phyloP scores from a whole-genome alignment of 805 yeast species.

The Spathaspora arborariae region DNA sequence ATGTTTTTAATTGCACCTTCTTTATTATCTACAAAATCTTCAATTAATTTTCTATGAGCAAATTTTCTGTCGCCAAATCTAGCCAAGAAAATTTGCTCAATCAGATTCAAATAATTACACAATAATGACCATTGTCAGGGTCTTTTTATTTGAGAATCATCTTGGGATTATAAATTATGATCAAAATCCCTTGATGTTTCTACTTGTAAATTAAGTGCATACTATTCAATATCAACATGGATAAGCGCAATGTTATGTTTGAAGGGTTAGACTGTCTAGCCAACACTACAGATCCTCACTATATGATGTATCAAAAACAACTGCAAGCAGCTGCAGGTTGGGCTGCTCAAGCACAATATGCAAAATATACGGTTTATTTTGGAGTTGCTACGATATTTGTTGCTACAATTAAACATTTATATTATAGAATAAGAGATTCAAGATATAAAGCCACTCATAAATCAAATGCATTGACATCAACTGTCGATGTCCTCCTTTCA shows the following conservation, averaged over 20 bases:
- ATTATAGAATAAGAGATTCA: constrained; percentile 23
- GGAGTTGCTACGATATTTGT: constrained; percentile 34
- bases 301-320: constrained; percentile 11
- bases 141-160: background rate
- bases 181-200: background rate
- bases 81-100: constrained; percentile 3
- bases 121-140: constrained; percentile 1
- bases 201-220: too few species aligned
- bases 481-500: constrained; percentile 25
- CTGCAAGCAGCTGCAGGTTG: constrained; percentile 31
- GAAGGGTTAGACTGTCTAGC: constrained; percentile 38
- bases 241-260: constrained; percentile 17
- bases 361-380: constrained; percentile 36
- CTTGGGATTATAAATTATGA: background rate
- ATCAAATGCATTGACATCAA: constrained; percentile 14
- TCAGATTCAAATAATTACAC: background rate
- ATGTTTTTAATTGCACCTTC: too few species aligned
- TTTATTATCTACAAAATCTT: too few species aligned
- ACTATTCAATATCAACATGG: too few species aligned
- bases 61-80: constrained; percentile 1
- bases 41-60: too few species aligned
- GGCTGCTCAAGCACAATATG: constrained; percentile 28
- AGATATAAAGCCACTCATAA: constrained; percentile 11
- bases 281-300: constrained; percentile 23
- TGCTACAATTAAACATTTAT: constrained; percentile 30